Evolutionary conservation across 1,284 basidiomycete species (phyloP), one percentile per base, ranked within the genome.

Genomic region (Pseudomicrostroma phylloplanum): DNA sequence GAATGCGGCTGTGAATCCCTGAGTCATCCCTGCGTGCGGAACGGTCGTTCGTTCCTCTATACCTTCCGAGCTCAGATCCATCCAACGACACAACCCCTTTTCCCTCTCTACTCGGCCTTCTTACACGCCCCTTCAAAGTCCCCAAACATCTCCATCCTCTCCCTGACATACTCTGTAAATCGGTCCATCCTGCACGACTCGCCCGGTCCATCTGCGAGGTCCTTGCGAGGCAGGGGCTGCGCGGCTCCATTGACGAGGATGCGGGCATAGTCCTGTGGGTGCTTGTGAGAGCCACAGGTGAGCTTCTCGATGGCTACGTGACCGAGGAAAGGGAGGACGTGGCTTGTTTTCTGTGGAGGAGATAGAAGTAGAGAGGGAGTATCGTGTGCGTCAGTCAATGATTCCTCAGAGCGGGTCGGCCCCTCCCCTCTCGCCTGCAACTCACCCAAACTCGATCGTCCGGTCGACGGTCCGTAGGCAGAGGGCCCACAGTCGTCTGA

Each of bases 311-410:
- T 66, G 17, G 81, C 78, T 49, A 82, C 72, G 63, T 82, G 81
- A 8, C 82, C 81, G 17, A 82, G 69, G 77, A 82, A 82, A 1
- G 82, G 80, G 13, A 81, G 72, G 15, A 82, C 66, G 61, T 81
- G 80, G 19, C 76, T 79, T 4, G 81, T 36, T 36, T 36, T 36
- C 30, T 36, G 30, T 36, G 81, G 48, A 51, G 48, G 48, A 9
- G 48, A 11, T 7, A 51, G 11, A 19, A 1, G 13, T 7, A 51
- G 19, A 9, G 13, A 51, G 13, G 48, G 48, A 9, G 13, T 9
- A 36, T 36, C 30, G 30, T 36, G 30, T 36, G 4, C 3, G 3
- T 36, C 30, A 36, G 30, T 36, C 30, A 36, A 9, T 36, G 3
- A 9, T 4, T 36, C 3, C 4, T 36, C 30, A 36, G 9, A 36